A percentile compares a stretch with the other conserved stretches of the same genome.
phyloP scores from a whole-genome alignment of 2,329 filamentous ascomycete genomes.

The Aplosporella prunicola region DNA sequence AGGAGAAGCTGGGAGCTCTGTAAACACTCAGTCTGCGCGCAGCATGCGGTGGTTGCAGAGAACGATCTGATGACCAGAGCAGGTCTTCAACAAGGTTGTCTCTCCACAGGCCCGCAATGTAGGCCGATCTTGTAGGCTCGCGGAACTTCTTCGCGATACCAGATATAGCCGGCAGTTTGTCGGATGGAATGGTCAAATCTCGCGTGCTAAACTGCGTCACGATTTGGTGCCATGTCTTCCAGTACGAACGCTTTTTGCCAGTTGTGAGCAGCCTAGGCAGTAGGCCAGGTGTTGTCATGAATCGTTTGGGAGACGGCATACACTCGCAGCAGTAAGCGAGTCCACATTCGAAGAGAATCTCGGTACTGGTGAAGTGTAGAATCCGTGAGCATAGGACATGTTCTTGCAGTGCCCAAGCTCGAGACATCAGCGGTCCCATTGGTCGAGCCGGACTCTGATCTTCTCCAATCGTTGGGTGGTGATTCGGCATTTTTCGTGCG shows the following conservation, averaged over 20 bases:
- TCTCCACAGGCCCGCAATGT: slow-evolving; percentile 27
- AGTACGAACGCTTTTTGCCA: slow-evolving; percentile 16
- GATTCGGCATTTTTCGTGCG: slow-evolving; percentile 20
- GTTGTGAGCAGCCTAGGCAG: slow-evolving; percentile 24
- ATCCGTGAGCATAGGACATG: slow-evolving; percentile 24
- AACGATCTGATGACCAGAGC: slow-evolving; percentile 18
- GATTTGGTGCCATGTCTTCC: slow-evolving; percentile 25
- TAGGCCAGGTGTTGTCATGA: slow-evolving; percentile 22
- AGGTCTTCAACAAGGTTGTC: slow-evolving; percentile 22
- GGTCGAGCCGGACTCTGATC: no score
- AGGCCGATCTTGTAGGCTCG: slow-evolving; percentile 20
- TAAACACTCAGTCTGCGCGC: slow-evolving; percentile 17
- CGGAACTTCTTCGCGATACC: slow-evolving; percentile 25
- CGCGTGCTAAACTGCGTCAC: slow-evolving; percentile 22
- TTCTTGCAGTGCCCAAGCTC: slow-evolving; percentile 27
- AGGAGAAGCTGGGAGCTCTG: slow-evolving; percentile 24
- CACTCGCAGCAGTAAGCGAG: slow-evolving; percentile 26
- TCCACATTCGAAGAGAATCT: slow-evolving; percentile 27
- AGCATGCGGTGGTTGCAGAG: slow-evolving; percentile 1
- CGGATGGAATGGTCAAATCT: slow-evolving; percentile 19
- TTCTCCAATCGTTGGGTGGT: slow-evolving; percentile 20
- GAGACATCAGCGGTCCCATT: slow-evolving; percentile 20
- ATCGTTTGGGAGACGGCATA: slow-evolving; percentile 19
- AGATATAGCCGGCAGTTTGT: slow-evolving; percentile 26
- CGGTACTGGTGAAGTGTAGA: slow-evolving; percentile 24